Evolutionary conservation across 768 basidiomycete genomes (phyloP).

Genomic region (Boletus sp.): DNA sequence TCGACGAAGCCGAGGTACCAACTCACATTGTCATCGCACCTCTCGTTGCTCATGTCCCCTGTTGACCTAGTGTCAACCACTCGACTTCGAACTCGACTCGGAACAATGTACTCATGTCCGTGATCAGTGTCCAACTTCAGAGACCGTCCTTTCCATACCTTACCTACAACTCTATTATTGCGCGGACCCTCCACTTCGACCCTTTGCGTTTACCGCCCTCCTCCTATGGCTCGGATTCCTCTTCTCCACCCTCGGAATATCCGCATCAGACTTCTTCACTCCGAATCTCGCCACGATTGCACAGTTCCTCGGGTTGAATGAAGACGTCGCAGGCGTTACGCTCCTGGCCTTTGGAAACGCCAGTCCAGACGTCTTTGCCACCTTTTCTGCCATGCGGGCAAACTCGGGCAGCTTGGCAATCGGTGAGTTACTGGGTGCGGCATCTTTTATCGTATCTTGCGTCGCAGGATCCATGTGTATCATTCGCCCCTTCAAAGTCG

Average conservation of each 20-base stretch:
- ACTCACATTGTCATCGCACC: background rate
- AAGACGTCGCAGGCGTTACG: slow-evolving; percentile 94
- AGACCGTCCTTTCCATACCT: slow-evolving; percentile 66
- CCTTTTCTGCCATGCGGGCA: slow-evolving; percentile 87
- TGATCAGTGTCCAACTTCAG: slow-evolving; percentile 52
- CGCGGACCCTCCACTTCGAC: slow-evolving; percentile 50
- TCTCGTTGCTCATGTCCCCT: background rate
- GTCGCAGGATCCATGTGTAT: slow-evolving; percentile 98
- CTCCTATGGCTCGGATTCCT: slow-evolving; percentile 85
- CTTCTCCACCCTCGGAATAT: slow-evolving; percentile 94
- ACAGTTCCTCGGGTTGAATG: slow-evolving; percentile 79
- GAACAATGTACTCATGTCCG: slow-evolving; percentile 68
- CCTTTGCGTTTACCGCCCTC: slow-evolving; percentile 60
- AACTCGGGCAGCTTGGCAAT: slow-evolving; percentile 88
- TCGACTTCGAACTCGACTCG: slow-evolving; percentile 43
- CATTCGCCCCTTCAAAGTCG: slow-evolving; percentile 90
- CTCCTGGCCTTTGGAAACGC: slow-evolving; percentile 98
- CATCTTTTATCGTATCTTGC: slow-evolving; percentile 92
- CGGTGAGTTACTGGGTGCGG: slow-evolving; percentile 93
- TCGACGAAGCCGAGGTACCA: slow-evolving; percentile 8
- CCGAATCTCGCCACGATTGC: slow-evolving; percentile 93
- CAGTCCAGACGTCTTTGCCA: slow-evolving; percentile 94
- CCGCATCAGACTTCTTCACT: slow-evolving; percentile 96
- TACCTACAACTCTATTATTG: slow-evolving; percentile 77
- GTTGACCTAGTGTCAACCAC: slow-evolving; percentile 59